phyloP scores from a whole-genome alignment of 73 alveolate species.

The Tetrahymena elliotti region DNA sequence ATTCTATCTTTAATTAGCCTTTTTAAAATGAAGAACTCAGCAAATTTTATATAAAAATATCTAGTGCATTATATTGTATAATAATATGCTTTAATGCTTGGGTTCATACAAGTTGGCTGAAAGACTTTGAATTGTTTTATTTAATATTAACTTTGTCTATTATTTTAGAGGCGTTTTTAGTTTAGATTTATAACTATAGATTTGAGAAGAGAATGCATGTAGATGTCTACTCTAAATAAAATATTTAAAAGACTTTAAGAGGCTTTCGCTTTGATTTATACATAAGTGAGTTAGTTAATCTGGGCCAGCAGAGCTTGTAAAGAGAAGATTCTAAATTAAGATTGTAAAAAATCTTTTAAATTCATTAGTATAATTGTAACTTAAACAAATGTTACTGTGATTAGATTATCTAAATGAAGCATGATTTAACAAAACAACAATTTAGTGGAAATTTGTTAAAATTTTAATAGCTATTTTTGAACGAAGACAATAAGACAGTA shows the following conservation, averaged over 20 bases:
- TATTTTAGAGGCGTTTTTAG: neutral
- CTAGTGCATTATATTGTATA: neutral
- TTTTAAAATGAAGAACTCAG: neutral
- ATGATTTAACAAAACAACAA: too few species aligned
- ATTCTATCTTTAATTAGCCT: neutral
- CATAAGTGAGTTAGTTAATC: neutral
- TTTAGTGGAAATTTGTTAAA: too few species aligned
- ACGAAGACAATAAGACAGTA: neutral
- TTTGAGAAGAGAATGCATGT: neutral
- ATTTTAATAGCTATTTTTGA: neutral
- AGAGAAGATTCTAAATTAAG: neutral
- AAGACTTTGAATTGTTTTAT: neutral
- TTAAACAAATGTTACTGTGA: neutral
- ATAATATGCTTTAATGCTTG: neutral
- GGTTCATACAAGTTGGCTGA: neutral
- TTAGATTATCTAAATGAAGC: neutral
- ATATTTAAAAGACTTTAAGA: neutral
- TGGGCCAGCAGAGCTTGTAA: neutral
- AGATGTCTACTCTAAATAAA: neutral
- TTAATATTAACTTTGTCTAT: neutral
- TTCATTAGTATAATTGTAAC: neutral
- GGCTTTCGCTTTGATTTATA: neutral
- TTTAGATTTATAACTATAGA: neutral
- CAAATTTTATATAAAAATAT: neutral
- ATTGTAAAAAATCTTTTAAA: neutral